These are phyloP conservation scores for Rosa multiflora DNA, from an alignment of 306 rosid genomes.

Conservation along the genomic window DNA sequence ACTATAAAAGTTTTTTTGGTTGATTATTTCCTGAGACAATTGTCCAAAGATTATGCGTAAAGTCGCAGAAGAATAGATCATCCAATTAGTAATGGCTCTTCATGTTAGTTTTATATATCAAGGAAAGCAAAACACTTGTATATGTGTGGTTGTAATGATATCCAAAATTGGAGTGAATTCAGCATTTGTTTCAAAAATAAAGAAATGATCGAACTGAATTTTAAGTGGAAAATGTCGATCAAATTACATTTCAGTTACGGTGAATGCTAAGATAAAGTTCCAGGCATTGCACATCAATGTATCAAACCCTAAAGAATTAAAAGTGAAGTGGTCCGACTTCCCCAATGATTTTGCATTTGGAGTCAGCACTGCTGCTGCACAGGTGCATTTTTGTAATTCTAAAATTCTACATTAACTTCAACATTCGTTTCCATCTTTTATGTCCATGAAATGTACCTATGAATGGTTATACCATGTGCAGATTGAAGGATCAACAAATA, in stretches of 20 bases:
- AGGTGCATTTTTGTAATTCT: constrained; percentile 10
- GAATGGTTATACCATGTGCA: background rate
- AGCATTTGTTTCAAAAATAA: background rate
- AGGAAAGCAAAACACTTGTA: background rate
- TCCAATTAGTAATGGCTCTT: background rate
- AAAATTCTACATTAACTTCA: background rate
- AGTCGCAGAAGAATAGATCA: background rate
- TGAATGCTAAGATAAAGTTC: background rate
- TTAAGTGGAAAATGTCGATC: background rate
- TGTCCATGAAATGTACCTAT: background rate
- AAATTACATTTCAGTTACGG: background rate
- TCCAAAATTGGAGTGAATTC: background rate
- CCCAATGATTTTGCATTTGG: constrained; percentile 27
- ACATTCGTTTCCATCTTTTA: background rate
- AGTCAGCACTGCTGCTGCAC: constrained; percentile 22
- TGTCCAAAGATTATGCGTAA: background rate
- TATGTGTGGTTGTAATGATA: background rate
- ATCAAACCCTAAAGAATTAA: background rate
- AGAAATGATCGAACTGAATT: background rate
- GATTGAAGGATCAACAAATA: constrained; percentile 29
- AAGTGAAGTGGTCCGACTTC: constrained; percentile 20
- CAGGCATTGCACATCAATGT: background rate
- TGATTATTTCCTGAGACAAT: background rate
- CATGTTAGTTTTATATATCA: background rate
- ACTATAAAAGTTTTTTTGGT: too few relatives aligned